These are phyloP conservation scores for Penicillium paxilli DNA, from an alignment of 495 filamentous ascomycete genomes.

Conservation along the genomic window DNA sequence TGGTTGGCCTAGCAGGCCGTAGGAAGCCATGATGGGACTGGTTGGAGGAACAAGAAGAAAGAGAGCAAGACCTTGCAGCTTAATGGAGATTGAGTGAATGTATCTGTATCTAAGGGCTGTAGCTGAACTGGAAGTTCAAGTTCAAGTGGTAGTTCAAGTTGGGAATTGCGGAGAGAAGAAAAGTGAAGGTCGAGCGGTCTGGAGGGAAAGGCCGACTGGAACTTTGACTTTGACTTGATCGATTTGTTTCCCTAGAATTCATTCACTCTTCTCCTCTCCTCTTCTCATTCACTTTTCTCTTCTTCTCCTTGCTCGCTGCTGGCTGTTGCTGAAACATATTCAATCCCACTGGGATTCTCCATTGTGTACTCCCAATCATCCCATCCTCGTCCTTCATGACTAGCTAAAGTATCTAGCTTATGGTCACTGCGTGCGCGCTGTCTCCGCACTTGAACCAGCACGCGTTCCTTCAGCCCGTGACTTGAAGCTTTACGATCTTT, in stretches of 20 bases:
- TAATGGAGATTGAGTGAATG: background rate
- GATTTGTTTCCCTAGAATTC: no score
- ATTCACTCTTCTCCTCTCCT: no score
- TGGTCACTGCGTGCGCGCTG: background rate
- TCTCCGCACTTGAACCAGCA: conserved; percentile 13
- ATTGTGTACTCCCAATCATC: no score
- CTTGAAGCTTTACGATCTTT: conserved; percentile 1
- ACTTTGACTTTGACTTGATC: no score
- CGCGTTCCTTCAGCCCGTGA: conserved; percentile 12
- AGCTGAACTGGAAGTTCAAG: background rate
- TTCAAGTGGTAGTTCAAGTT: background rate
- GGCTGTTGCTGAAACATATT: no score
- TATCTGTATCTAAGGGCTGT: background rate
- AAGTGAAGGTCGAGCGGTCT: conserved; percentile 30
- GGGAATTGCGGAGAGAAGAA: background rate
- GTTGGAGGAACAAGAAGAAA: background rate
- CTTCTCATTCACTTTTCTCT: no score
- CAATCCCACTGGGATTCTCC: no score
- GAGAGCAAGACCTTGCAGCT: background rate
- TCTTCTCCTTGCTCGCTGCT: background rate
- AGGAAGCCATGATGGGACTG: conserved; percentile 41
- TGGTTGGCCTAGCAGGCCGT: conserved; percentile 47
- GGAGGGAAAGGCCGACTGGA: no score
- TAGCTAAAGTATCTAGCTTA: background rate
- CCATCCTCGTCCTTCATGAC: background rate